These are phyloP conservation scores for Houttuynia cordata DNA, from an alignment of 164 flowering plant genomes.

Conservation along the genomic window DNA sequence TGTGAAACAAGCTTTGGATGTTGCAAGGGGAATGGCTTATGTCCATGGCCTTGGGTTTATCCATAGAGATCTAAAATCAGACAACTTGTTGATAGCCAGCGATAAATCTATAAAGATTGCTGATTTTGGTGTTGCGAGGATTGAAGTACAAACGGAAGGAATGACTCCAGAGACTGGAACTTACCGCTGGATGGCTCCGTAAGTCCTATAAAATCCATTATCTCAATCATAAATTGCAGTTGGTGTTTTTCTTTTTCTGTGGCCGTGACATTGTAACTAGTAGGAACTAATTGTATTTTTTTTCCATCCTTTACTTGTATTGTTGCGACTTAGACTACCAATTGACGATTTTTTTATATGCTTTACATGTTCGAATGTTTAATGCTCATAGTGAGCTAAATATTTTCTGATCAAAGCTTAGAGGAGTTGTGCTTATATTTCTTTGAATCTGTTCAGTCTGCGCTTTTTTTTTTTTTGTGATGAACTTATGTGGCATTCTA, in stretches of 20 bases:
- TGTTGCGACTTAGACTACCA: neutral
- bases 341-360: too few species aligned
- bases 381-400: too few species aligned
- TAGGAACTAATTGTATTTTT: neutral
- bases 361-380: too few species aligned
- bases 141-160: slow-evolving; percentile 68
- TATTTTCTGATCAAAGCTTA: too few species aligned
- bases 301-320: neutral
- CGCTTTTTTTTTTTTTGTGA: too few species aligned
- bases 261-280: too few species aligned
- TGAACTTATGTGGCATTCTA: too few species aligned
- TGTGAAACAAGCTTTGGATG: slow-evolving; percentile 67
- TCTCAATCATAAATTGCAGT: neutral
- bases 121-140: slow-evolving; percentile 72
- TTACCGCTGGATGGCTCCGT: slow-evolving; percentile 87
- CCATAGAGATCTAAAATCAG: slow-evolving; percentile 64
- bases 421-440: too few species aligned
- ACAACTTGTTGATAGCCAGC: slow-evolving; percentile 40
- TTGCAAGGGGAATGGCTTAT: slow-evolving; percentile 70
- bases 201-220: slow-evolving; percentile 15
- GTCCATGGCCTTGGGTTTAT: slow-evolving; percentile 58
- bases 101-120: slow-evolving; percentile 64
- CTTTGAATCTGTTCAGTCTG: too few species aligned
- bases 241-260: too few species aligned
- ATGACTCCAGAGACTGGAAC: slow-evolving; percentile 83